These are phyloP conservation scores for Tilletia horrida DNA, from an alignment of 1,284 basidiomycete genomes.

Conservation along the genomic window DNA sequence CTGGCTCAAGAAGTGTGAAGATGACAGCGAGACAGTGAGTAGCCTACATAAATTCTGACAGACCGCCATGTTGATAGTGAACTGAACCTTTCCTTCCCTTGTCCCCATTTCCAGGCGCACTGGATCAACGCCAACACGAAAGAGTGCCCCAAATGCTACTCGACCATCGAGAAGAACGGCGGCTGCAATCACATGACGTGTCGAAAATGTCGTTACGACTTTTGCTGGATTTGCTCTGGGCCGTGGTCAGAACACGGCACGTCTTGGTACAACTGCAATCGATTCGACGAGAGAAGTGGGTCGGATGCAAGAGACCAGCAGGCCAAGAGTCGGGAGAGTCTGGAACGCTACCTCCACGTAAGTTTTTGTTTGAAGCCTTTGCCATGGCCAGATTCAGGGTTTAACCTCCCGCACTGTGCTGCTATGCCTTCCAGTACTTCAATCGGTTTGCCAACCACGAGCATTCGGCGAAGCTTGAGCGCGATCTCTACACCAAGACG, in stretches of 20 bases:
- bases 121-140: constrained; percentile 99
- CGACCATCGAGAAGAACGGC: constrained; percentile 99
- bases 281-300: constrained; percentile 89
- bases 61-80: not conserved
- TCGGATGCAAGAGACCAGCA: constrained; percentile 73
- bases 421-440: constrained; percentile 38
- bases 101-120: constrained; percentile 61
- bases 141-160: constrained; percentile 84
- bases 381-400: too few species aligned
- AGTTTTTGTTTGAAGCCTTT: constrained; percentile 54
- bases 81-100: not conserved
- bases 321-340: constrained; percentile 69
- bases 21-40: constrained; percentile 80
- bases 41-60: too few species aligned
- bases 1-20: constrained; percentile 95
- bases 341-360: constrained; percentile 95
- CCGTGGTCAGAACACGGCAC: constrained; percentile 94
- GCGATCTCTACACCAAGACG: constrained; percentile 86
- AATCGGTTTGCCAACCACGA: constrained; percentile 88
- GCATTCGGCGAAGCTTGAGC: constrained; percentile 89
- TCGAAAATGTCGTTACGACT: constrained; percentile 58
- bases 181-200: constrained; percentile 66
- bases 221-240: constrained; percentile 68
- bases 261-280: constrained; percentile 95
- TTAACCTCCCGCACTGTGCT: not conserved